These are phyloP conservation scores for Magnaporthales sp. DNA, from an alignment of 2,329 filamentous ascomycete species.

Conservation along the genomic window DNA sequence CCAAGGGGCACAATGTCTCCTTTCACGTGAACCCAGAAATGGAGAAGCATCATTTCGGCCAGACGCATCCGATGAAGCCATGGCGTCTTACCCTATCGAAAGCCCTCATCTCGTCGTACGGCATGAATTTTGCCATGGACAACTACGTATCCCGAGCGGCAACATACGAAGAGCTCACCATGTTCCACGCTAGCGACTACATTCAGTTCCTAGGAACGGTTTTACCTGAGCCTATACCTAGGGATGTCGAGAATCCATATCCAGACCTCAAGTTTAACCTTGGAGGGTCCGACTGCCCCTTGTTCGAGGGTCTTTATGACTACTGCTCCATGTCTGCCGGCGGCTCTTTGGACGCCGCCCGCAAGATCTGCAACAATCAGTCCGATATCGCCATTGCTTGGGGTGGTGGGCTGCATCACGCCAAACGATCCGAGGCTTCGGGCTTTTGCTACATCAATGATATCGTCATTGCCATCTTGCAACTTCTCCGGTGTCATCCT, in stretches of 20 bases:
- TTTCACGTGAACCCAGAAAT: conserved; percentile 94
- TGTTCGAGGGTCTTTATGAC: conserved; percentile 92
- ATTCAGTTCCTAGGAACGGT: conserved; percentile 77
- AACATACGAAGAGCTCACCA: conserved; percentile 76
- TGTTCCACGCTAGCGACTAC: conserved; percentile 85
- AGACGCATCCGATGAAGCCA: conserved; percentile 97
- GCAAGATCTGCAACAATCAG: conserved; percentile 77
- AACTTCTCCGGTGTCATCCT: conserved; percentile 72
- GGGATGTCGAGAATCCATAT: conserved; percentile 56
- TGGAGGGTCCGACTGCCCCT: conserved; percentile 83
- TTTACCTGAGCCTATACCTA: conserved; percentile 51
- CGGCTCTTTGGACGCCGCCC: conserved; percentile 81
- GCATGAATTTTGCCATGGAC: conserved; percentile 95
- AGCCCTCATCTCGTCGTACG: conserved; percentile 87
- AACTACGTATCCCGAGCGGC: conserved; percentile 79
- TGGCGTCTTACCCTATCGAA: conserved; percentile 96
- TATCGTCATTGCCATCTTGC: conserved; percentile 87
- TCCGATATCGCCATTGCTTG: conserved; percentile 96
- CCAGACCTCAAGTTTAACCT: conserved; percentile 73
- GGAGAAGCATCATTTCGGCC: conserved; percentile 94
- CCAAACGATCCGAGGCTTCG: conserved; percentile 86
- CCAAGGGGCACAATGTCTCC: conserved; percentile 83
- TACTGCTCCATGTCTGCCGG: conserved; percentile 93
- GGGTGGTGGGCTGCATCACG: conserved; percentile 94
- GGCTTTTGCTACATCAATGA: conserved; percentile 99